A percentile compares a stretch with the other conserved stretches of the same genome.
phyloP scores from a whole-genome alignment of 2,329 filamentous ascomycete species.

The Onygenales sp. region DNA sequence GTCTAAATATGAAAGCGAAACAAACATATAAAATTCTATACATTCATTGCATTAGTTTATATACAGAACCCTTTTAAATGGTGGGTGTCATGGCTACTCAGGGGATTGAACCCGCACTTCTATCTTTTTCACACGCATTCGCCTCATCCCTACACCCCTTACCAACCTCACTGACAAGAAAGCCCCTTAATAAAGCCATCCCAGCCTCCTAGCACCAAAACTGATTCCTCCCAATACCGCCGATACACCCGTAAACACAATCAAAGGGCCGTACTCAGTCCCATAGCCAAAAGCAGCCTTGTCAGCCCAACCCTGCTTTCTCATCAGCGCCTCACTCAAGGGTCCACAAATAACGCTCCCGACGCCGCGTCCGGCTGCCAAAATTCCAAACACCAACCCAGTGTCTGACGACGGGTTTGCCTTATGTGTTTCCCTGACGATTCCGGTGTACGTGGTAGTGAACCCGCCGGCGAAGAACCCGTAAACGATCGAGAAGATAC shows the following conservation, averaged over 20 bases:
- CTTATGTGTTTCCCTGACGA: constrained; percentile 33
- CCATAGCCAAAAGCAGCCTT: constrained; percentile 33
- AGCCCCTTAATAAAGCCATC: neutral
- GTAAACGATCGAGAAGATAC: constrained; percentile 34
- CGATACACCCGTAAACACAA: constrained; percentile 34
- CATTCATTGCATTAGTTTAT: no score
- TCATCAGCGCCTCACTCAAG: constrained; percentile 38
- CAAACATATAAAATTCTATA: no score
- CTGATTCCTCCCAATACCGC: constrained; percentile 16
- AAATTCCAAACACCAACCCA: constrained; percentile 39
- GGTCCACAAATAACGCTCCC: constrained; percentile 44
- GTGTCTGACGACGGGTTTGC: constrained; percentile 31
- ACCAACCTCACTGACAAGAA: no score
- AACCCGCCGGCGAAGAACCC: constrained; percentile 38
- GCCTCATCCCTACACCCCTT: no score
- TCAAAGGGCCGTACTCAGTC: constrained; percentile 32
- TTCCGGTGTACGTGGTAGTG: constrained; percentile 36
- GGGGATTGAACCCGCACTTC: no score
- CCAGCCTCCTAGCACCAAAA: constrained; percentile 4
- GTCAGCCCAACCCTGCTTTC: constrained; percentile 25
- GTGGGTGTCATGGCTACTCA: no score
- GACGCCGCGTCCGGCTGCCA: constrained; percentile 42
- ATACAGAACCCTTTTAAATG: no score
- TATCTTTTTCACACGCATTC: no score
- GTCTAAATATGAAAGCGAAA: no score